Percentiles rank a stretch among this genome's conserved stretches.
Evolutionary conservation across 2,329 filamentous ascomycete species (phyloP).

Genomic region (Escovopsis sp.): DNA sequence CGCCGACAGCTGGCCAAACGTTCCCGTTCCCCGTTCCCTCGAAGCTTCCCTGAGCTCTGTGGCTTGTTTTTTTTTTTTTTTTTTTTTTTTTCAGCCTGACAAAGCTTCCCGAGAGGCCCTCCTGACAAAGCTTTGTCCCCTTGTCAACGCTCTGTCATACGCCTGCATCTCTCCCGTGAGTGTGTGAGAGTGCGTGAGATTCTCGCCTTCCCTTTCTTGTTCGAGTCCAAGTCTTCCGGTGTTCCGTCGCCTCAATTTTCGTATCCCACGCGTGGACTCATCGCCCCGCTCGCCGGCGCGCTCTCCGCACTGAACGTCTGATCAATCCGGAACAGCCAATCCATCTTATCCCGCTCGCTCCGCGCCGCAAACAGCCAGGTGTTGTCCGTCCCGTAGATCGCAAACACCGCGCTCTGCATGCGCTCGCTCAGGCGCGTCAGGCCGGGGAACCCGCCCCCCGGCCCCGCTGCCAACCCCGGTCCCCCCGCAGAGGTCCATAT

Average conservation of each 20-base stretch:
- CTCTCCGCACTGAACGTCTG: conserved; percentile 48
- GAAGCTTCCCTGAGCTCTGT: too few species aligned
- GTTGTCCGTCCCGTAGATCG: conserved; percentile 85
- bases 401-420: conserved; percentile 65
- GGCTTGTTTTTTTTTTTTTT: conserved; percentile 3
- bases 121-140: too few species aligned
- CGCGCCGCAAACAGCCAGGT: conserved; percentile 88
- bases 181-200: too few species aligned
- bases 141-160: too few species aligned
- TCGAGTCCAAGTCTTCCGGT: too few species aligned
- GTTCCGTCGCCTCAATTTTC: too few species aligned
- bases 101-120: too few species aligned
- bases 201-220: background rate
- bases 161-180: too few species aligned
- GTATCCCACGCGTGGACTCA: conserved; percentile 19
- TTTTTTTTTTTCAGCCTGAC: background rate
- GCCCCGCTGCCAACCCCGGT: conserved; percentile 7
- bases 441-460: conserved; percentile 17
- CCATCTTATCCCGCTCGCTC: conserved; percentile 81
- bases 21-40: too few species aligned
- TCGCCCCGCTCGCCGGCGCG: conserved; percentile 19
- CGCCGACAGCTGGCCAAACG: too few species aligned
- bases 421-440: conserved; percentile 40
- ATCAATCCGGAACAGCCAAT: conserved; percentile 94
- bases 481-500: conserved; percentile 36